Conservation (phyloP, 805 yeast species). For the Metschnikowia lochheadii region DNA sequence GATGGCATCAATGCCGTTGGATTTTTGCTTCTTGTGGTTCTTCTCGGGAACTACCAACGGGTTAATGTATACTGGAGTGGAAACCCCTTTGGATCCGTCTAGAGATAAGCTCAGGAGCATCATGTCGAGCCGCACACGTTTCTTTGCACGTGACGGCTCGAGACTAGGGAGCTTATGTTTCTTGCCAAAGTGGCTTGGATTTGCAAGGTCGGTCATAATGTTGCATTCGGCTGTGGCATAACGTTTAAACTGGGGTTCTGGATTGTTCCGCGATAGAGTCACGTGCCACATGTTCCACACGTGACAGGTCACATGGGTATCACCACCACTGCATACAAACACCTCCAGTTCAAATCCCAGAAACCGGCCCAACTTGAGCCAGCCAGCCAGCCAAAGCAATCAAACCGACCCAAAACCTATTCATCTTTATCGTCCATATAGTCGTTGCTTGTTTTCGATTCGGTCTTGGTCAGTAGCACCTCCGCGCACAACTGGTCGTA, state of each 20-base stretch:
- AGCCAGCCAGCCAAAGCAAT: no score
- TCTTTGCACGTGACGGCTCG: conserved; percentile 8
- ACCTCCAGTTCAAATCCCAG: no score
- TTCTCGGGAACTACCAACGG: conserved; percentile 11
- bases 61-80: conserved; percentile 7
- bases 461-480: conserved; percentile 12
- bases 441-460: conserved; percentile 16
- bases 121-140: conserved; percentile 30
- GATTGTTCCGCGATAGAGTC: conserved; percentile 2
- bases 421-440: conserved; percentile 4
- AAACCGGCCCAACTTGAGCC: no score
- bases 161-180: neutral
- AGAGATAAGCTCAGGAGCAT: conserved; percentile 24
- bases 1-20: conserved; percentile 15
- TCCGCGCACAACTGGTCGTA: conserved; percentile 37
- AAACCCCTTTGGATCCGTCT: conserved; percentile 7
- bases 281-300: neutral
- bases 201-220: neutral
- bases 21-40: conserved; percentile 1
- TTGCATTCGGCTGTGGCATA: neutral
- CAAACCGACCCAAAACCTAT: no score
- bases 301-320: neutral
- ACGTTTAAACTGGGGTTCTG: neutral
- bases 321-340: neutral
- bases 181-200: neutral